Conservation (phyloP, 2,329 filamentous ascomycete genomes). For the Cadophora gregata region DNA sequence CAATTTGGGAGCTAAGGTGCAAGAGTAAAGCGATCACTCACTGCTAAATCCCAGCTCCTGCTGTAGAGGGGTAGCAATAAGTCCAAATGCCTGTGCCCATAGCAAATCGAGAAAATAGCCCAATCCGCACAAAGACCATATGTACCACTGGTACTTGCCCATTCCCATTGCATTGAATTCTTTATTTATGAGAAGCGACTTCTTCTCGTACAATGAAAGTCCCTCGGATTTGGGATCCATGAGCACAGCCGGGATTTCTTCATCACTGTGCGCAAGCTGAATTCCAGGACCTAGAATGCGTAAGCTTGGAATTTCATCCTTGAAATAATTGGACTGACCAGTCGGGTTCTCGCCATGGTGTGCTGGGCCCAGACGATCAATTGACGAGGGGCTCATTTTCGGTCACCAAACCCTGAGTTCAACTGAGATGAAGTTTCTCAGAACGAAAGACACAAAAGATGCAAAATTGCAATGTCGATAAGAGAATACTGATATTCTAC, state of each 20-base stretch:
- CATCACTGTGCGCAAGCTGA: background rate
- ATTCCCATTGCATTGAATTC: conserved; percentile 37
- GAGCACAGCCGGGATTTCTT: too few species aligned
- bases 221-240: background rate
- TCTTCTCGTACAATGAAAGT: conserved; percentile 28
- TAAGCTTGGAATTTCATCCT: background rate
- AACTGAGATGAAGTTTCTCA: too few species aligned
- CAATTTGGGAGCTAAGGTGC: background rate
- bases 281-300: background rate
- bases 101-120: conserved; percentile 41
- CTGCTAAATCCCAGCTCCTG: conserved; percentile 34
- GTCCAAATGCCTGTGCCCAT: conserved; percentile 39
- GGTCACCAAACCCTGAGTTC: background rate
- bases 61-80: conserved; percentile 36
- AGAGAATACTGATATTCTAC: background rate
- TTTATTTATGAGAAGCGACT: conserved; percentile 27
- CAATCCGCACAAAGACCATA: conserved; percentile 39
- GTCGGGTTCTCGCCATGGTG: background rate
- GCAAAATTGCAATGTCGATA: too few species aligned
- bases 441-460: too few species aligned
- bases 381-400: background rate
- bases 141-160: conserved; percentile 40
- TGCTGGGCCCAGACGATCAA: background rate
- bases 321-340: background rate
- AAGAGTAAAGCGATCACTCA: conserved; percentile 2